phyloP scores from a whole-genome alignment of 345 rosid genomes.

The Gossypium sturtianum region DNA sequence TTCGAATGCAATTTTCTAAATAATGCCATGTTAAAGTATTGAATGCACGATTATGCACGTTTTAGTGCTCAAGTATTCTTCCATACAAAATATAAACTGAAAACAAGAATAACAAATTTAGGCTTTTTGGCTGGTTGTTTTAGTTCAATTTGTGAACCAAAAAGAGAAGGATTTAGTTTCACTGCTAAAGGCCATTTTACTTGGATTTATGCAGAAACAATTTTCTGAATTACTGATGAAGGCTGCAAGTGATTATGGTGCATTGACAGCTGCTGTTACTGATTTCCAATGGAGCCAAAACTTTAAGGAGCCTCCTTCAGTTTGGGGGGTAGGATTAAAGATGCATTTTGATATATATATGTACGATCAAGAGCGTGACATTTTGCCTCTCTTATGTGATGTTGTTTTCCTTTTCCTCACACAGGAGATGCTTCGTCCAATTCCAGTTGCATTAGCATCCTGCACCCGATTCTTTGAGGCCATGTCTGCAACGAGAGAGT shows the following conservation, averaged over 20 bases:
- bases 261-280: conserved; percentile 80
- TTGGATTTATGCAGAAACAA: conserved; percentile 65
- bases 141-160: neutral
- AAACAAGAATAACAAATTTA: neutral
- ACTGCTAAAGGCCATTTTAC: conserved; percentile 12
- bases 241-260: conserved; percentile 96
- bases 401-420: neutral
- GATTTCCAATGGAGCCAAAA: conserved; percentile 98
- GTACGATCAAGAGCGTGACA: neutral
- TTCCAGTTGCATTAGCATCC: conserved; percentile 97
- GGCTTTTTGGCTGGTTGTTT: neutral
- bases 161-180: neutral
- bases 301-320: conserved; percentile 94
- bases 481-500: conserved; percentile 99
- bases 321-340: conserved; percentile 81
- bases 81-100: neutral
- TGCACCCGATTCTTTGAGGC: conserved; percentile 97
- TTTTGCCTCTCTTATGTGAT: neutral
- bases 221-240: conserved; percentile 93
- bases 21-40: no score
- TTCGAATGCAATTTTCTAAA: neutral
- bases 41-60: no score
- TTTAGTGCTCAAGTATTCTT: neutral
- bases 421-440: conserved; percentile 98
- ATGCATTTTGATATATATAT: neutral